Conservation (phyloP, 371 early-diverging fungal species). For the Mucor piriformis region DNA sequence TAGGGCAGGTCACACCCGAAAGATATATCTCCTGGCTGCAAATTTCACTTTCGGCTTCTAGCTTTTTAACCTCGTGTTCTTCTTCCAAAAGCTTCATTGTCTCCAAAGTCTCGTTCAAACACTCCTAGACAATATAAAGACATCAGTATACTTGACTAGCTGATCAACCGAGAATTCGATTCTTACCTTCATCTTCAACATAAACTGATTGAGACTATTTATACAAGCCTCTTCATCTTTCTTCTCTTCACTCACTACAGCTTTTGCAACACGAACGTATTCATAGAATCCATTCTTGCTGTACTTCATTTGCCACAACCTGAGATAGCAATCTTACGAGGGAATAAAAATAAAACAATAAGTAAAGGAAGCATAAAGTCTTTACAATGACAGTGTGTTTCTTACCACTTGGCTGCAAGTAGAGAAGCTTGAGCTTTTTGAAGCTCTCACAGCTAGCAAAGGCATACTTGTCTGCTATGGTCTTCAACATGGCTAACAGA, state of each 20-base stretch:
- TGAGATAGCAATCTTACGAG: background rate
- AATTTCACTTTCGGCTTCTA: background rate
- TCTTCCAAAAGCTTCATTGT: background rate
- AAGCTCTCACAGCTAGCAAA: slow-evolving; percentile 7
- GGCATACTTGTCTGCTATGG: slow-evolving; percentile 2
- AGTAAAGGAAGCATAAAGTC: background rate
- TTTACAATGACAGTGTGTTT: background rate
- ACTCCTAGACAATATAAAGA: background rate
- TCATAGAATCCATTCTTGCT: slow-evolving; percentile 1
- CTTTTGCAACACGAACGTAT: too few species aligned
- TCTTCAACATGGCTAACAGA: slow-evolving; percentile 22
- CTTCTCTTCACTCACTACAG: too few species aligned
- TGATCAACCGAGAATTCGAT: background rate
- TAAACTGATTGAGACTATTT: too few species aligned
- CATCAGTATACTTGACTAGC: background rate
- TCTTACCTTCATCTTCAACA: background rate
- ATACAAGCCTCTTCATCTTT: too few species aligned
- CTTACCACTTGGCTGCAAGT: slow-evolving; percentile 1
- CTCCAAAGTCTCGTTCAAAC: background rate
- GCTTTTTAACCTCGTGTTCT: background rate
- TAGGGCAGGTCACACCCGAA: background rate
- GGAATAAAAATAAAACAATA: background rate
- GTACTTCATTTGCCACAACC: background rate
- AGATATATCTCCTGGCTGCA: background rate
- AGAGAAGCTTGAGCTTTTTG: background rate